A percentile compares a stretch with the other conserved stretches of the same genome.
Conservation (phyloP, 2,329 filamentous ascomycete genomes). For the Pyricularia sp. region DNA sequence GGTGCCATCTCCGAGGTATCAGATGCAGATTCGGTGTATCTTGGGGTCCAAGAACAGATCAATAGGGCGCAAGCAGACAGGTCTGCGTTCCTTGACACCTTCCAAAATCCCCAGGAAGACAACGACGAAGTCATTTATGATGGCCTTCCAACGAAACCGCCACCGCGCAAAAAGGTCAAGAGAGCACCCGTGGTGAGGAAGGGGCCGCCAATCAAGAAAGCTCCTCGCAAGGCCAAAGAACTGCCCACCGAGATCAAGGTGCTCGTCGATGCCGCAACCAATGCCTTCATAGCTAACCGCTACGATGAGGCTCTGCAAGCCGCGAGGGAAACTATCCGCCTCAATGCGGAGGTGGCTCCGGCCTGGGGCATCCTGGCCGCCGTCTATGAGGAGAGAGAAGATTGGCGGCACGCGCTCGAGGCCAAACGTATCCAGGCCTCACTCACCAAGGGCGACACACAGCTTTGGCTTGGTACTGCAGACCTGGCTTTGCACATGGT, state of each 20-base stretch:
- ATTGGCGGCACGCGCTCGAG: conserved; percentile 46
- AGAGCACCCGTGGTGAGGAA: background rate
- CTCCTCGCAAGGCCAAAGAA: conserved; percentile 53
- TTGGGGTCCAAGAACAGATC: conserved; percentile 27
- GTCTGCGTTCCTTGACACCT: conserved; percentile 19
- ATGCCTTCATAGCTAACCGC: conserved; percentile 54
- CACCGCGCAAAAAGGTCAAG: conserved; percentile 9
- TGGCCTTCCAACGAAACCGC: conserved; percentile 16
- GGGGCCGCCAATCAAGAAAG: conserved; percentile 20
- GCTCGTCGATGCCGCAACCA: conserved; percentile 56
- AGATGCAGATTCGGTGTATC: conserved; percentile 31
- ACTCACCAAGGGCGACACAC: conserved; percentile 49
- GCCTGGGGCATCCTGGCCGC: conserved; percentile 55
- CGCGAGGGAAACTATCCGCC: conserved; percentile 54
- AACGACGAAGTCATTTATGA: background rate
- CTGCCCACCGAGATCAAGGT: conserved; percentile 63
- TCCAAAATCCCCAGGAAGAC: background rate
- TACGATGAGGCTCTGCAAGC: conserved; percentile 50
- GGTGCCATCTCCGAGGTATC: conserved; percentile 15
- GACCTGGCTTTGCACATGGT: conserved; percentile 44
- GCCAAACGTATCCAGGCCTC: conserved; percentile 54
- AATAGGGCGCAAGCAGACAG: conserved; percentile 26
- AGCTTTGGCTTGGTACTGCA: conserved; percentile 50
- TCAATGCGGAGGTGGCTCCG: conserved; percentile 57
- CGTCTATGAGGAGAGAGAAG: conserved; percentile 51